Base-by-base conservation (phyloP, 805 yeast species). In the Myxozyma geophila region DNA sequence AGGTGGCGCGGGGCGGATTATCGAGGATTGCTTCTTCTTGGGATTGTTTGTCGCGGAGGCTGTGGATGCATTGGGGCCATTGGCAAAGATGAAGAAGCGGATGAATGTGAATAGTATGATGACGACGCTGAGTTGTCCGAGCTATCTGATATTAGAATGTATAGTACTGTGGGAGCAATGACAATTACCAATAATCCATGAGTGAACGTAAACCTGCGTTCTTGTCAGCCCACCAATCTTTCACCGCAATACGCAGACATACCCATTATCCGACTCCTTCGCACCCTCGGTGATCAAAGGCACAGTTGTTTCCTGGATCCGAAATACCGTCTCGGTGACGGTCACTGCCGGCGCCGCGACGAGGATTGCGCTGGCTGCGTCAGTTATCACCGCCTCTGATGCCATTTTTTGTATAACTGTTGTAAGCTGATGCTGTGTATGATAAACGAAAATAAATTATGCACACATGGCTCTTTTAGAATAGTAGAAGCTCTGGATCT, bases 21-120 rank as follows among this genome's bases (percentile, higher is more conserved):
- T 60, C 17, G 71, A 67, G 13, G 70, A 60, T 43, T 66, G 65
- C 59, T 64, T 63, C 63, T 66, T 66, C 28, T 55, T 49, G 10
- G 35, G 46, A n/a, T 46, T 12, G 17, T 48, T 48, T 21, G 43
- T 51, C 8, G 54, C 46, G 12, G 52, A 9, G 23, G 23, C 39
- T 12, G 41, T 19, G 19, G 50, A 17, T 41, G 63, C 28, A 37
- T 62, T 55, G 12, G 67, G 46, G 23, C 68, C 71, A 36, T 50
- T 81, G 0, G 80, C 76, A 60, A 79, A 79, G 33, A 79, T 71
- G 63, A 79, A 80, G 68, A 78, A 80, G 19, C 80, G 71, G 21
- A 79, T 72, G 54, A 78, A 73, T 23, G 77, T 62, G 15, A 75
- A 74, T 28, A 78, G 64, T 4, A 78, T 74, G 2, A 79, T 60